Evolutionary conservation across 192 early-diverging fungal species (phyloP), one percentile per base, ranked within the genome.

Genomic region (Neocallimastix lanati): DNA sequence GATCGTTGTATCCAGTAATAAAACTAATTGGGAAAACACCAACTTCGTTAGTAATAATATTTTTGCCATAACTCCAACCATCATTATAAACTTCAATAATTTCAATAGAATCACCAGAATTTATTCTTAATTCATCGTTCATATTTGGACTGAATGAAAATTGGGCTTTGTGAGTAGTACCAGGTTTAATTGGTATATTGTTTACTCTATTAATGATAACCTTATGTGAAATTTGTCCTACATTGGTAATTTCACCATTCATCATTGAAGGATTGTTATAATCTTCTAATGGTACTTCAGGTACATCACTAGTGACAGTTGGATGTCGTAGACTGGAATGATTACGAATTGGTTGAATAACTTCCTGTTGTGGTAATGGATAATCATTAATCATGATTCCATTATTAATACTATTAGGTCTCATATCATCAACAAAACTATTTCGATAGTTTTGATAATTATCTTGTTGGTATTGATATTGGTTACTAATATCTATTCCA

Each of bases 51-150:
- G 16, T 67, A 9, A 25, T 11, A 21, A 67, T 67, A 67, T 67
- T 67, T 67, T 21, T 67, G n/a, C 50, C 50, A n/a, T 67, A 67
- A 67, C 50, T 83, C 84, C 84, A 84, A 25, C 84, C 84, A 77
- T 84, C 84, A 28, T 81, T 83, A 77, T 82, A 84, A 12, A 77
- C 76, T 40, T 84, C 82, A 29, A 84, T 40, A 78, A 84, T 84
- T 36, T 81, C 84, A 29, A 84, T 80, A 28, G 78, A 28, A 76
- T 84, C 84, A 37, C 84, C 84, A 28, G 81, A 38, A 78, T 79
- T 78, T 12, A 84, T 27, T 21, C 18, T 58, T n/a, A 84, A 79
- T 67, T 84, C 84, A 40, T 84, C 84, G n/a, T 84, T 80, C 33
- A 84, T 30, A 21, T 13, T 77, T 29, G 82, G 77, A 28, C 12